Percentiles rank a stretch among this genome's conserved stretches.
phyloP scores from a whole-genome alignment of 164 flowering plant genomes.

The Echeveria elegans region DNA sequence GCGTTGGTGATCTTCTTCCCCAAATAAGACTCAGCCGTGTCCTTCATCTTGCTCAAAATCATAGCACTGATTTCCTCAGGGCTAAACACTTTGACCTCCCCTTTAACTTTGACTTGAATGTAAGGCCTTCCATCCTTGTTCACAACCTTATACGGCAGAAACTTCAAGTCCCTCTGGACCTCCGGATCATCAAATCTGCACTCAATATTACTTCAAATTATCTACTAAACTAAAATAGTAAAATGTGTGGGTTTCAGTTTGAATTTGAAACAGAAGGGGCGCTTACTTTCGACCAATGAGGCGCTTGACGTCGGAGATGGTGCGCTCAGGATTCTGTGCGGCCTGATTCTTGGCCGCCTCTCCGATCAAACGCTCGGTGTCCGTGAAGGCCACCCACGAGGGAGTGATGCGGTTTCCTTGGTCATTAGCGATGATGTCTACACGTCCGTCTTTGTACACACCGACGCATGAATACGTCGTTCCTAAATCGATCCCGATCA shows the following conservation, averaged over 20 bases:
- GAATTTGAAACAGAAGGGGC: background rate
- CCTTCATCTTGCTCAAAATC: conserved; percentile 45
- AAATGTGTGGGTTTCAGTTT: too few species aligned
- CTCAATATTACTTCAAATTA: too few species aligned
- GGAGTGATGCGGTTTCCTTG: conserved; percentile 51
- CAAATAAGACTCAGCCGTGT: conserved; percentile 38
- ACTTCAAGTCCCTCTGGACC: conserved; percentile 37
- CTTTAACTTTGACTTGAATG: conserved; percentile 35
- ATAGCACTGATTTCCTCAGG: conserved; percentile 60
- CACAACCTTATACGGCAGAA: conserved; percentile 38
- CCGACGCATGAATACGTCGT: conserved; percentile 47
- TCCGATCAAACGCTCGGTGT: conserved; percentile 36
- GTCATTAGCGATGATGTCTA: conserved; percentile 42
- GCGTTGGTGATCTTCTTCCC: conserved; percentile 41
- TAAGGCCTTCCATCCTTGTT: conserved; percentile 52
- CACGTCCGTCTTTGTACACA: conserved; percentile 26
- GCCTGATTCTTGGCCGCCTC: conserved; percentile 59
- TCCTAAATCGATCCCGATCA: conserved; percentile 43
- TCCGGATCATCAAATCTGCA: conserved; percentile 36
- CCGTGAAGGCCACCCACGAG: conserved; percentile 43
- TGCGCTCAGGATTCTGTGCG: conserved; percentile 33
- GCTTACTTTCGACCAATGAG: conserved; percentile 46
- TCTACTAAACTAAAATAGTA: too few species aligned
- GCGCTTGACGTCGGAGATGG: conserved; percentile 38
- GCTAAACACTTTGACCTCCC: conserved; percentile 43